These are phyloP conservation scores for Ocimum tenuiflorum DNA, from an alignment of 257 asterid genomes.

Conservation along the genomic window DNA sequence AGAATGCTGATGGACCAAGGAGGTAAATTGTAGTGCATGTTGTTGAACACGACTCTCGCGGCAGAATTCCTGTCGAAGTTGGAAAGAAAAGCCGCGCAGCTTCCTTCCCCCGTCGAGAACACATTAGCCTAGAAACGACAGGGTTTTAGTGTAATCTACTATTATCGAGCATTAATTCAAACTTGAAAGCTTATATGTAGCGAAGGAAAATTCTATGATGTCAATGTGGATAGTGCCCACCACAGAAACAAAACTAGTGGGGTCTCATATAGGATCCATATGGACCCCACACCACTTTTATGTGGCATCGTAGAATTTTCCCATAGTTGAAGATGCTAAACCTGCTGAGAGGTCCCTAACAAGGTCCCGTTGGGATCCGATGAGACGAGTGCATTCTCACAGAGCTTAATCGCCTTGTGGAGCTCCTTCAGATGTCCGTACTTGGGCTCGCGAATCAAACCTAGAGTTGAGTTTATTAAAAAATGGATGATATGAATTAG, in stretches of 20 bases:
- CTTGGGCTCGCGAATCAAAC: conserved; percentile 79
- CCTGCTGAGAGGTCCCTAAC: conserved; percentile 85
- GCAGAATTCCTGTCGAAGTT: conserved; percentile 53
- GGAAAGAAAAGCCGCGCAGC: conserved; percentile 85
- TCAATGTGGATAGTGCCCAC: too few species aligned
- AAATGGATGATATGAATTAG: neutral
- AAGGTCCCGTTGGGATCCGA: conserved; percentile 73
- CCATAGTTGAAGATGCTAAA: conserved; percentile 21
- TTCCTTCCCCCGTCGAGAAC: conserved; percentile 62
- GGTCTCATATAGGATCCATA: too few species aligned
- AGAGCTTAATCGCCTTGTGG: conserved; percentile 70
- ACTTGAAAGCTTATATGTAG: neutral
- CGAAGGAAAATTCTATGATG: too few species aligned
- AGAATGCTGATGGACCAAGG: conserved; percentile 98
- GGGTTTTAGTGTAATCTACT: neutral
- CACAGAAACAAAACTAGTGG: too few species aligned
- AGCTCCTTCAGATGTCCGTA: conserved; percentile 88
- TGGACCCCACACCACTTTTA: too few species aligned
- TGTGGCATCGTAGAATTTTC: too few species aligned
- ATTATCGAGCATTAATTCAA: neutral
- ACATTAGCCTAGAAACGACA: conserved; percentile 59
- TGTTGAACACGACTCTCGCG: conserved; percentile 66
- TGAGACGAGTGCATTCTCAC: conserved; percentile 71
- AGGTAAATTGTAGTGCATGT: too few species aligned
- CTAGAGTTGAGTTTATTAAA: conserved; percentile 13